Base-by-base conservation (phyloP, 345 rosid species). In the Citropsis articulata region DNA sequence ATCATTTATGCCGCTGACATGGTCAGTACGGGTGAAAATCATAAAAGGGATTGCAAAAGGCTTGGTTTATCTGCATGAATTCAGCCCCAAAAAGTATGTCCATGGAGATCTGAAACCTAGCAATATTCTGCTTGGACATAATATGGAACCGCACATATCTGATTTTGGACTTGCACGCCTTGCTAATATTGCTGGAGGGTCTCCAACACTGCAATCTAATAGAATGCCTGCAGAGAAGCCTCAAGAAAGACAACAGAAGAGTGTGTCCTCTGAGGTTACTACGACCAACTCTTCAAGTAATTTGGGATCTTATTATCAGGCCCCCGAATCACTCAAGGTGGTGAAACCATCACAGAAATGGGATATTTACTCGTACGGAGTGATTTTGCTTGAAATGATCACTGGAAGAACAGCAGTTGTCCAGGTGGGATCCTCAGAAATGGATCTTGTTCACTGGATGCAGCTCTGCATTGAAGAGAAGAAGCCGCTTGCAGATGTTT, bases 261-360 rank as follows among this genome's bases (percentile, higher is more conserved):
- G 87, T 76, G 80, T 83, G 64, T 81, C 92, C 57, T 88, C 91
- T 0, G 98, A 96, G 63, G 82, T 88, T 81, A 83, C 88, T 0
- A 75, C 88, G 5, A 62, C 87, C 60, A 78, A 79, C 73, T 87
- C 91, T 14, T 84, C 92, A 31, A 59, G 79, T 21, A 88, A 86
- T 80, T 75, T 86, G 83, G 91, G 88, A 36, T 88, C 94, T 10
- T 85, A 85, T 71, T 96, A 96, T 82, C 97, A 90, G 81, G 98
- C 98, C 60, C 98, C 98, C 0, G 98, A 96, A 85, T 91, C 94
- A 48, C 81, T 89, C 69, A 96, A 92, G 85, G 86, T 85, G 66
- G 87, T 94, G 70, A 96, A 94, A 83, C 98, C 98, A 19, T 96
- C 99, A 4, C 98, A 96, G 79, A 96, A 92, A 83, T 96, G 99